Base-by-base conservation (phyloP, 2,329 filamentous ascomycete genomes). In the Aspergillus hortae region DNA sequence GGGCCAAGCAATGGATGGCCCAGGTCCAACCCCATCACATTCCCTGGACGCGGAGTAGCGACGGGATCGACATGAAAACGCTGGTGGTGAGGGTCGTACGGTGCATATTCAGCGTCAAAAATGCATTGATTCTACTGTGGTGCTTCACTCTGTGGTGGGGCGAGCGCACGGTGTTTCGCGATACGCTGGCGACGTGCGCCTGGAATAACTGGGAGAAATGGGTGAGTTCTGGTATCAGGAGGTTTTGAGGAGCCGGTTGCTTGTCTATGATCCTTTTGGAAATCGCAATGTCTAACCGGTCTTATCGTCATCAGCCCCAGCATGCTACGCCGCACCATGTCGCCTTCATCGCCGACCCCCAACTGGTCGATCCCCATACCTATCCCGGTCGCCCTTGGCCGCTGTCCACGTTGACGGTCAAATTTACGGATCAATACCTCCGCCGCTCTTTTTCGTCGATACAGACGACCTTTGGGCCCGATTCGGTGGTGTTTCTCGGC, bases 121-220 rank as follows among this genome's bases (percentile, higher is more conserved):
- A 89, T 66, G 68, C 86, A 14, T 69, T 95, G 57, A 83, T 89
- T 15, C 67, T 82, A 11, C 53, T 92, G 43, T 99, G 94, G 92
- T 63, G 91, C 38, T 69, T 89, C 19, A 79, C 88, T 17, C 64
- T 99, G 56, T 83, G 94, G 58, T 94, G 89, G 84, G 91, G 92
- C 1, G 94, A 99, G 75, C 80, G 88, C 53, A 88, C 82, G 71
- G 80, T 87, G 33, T 97, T 95, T 69, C 78, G 81, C 48, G 82
- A 82, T 57, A 85, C 82, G 54, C 82, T 96, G 14, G 76, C 81
- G 51, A 79, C 76, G 47, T 99, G 94, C 71, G 75, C 82, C 49
- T 99, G 94, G 94, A 79, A 83, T 33, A 82, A 81, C 38, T 99
- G 94, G 94, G 94, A 99, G 77, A 80, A 83, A 71, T 99, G 94